Evolutionary conservation across 768 basidiomycete genomes (phyloP).

Genomic region (Scleroderma bovista): DNA sequence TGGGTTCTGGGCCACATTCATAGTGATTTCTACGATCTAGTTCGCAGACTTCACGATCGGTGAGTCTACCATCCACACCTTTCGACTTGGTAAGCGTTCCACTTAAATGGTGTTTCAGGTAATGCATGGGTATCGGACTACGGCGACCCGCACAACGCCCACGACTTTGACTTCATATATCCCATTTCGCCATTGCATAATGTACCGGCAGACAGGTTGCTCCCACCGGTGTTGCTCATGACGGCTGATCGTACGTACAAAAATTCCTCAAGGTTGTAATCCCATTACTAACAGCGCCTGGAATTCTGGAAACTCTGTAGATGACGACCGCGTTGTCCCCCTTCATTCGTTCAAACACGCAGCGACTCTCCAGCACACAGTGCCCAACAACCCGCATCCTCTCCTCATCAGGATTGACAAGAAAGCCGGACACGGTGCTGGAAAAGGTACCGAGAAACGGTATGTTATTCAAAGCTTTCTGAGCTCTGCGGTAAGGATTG

Average conservation of each 20-base stretch:
- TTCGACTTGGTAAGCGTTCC: background rate
- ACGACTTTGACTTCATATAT: constrained; percentile 82
- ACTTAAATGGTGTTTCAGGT: constrained; percentile 32
- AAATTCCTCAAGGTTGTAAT: background rate
- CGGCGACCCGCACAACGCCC: constrained; percentile 65
- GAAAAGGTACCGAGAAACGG: constrained; percentile 72
- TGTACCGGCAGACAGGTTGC: constrained; percentile 49
- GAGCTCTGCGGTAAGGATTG: background rate
- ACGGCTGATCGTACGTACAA: constrained; percentile 71
- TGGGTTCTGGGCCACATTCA: background rate
- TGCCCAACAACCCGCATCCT: constrained; percentile 64
- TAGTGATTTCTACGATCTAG: constrained; percentile 27
- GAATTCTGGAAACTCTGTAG: constrained; percentile 29
- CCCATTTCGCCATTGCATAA: constrained; percentile 80
- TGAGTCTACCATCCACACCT: constrained; percentile 14
- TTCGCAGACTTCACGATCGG: constrained; percentile 78
- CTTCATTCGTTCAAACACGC: constrained; percentile 82
- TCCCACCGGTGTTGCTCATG: constrained; percentile 70
- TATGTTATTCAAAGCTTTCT: constrained; percentile 16
- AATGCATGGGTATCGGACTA: constrained; percentile 78
- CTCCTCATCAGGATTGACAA: constrained; percentile 73
- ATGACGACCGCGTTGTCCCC: constrained; percentile 84
- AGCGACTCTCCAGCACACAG: constrained; percentile 66
- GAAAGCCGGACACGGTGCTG: constrained; percentile 77
- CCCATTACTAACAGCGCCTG: background rate